A percentile compares a stretch with the other conserved stretches of the same genome.
These are phyloP conservation scores for Aspergillus transmontanensis DNA, from an alignment of 2,329 filamentous ascomycete species.

Conservation along the genomic window DNA sequence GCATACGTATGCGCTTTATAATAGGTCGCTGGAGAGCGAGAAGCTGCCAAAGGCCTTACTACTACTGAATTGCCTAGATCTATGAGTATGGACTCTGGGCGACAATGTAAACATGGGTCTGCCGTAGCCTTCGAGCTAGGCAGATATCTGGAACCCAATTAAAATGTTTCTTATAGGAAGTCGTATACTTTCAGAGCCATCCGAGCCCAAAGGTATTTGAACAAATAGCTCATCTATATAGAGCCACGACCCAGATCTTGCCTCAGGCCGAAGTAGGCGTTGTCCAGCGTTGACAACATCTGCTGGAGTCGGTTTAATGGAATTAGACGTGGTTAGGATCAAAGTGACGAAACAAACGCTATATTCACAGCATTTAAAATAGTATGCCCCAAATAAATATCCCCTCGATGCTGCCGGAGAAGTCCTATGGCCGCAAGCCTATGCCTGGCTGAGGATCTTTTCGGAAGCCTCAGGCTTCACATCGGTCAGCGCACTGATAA, in stretches of 20 bases:
- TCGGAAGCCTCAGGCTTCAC: conserved; percentile 72
- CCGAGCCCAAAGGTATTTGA: not conserved
- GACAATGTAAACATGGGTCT: not conserved
- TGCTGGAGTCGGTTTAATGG: not conserved
- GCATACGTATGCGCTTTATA: not conserved
- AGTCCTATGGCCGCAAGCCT: conserved; percentile 20
- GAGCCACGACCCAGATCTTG: not conserved
- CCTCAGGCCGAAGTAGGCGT: not conserved
- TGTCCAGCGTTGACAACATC: not conserved
- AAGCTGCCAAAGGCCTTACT: not conserved
- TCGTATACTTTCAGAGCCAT: not conserved
- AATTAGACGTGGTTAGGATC: conserved; percentile 8
- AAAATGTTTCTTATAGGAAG: not conserved
- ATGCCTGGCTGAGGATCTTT: conserved; percentile 42
- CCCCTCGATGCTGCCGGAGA: conserved; percentile 6
- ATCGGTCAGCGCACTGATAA: conserved; percentile 82
- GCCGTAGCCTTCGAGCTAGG: not conserved
- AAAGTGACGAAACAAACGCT: conserved; percentile 13
- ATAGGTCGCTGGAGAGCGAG: not conserved
- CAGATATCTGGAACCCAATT: not conserved
- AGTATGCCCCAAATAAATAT: conserved; percentile 16
- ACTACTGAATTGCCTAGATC: not conserved
- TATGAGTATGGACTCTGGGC: not conserved
- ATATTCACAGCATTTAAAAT: conserved; percentile 19
- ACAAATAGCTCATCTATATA: not conserved